These are phyloP conservation scores for Sinapis alba DNA, from an alignment of 441 rosid species.

Conservation along the genomic window DNA sequence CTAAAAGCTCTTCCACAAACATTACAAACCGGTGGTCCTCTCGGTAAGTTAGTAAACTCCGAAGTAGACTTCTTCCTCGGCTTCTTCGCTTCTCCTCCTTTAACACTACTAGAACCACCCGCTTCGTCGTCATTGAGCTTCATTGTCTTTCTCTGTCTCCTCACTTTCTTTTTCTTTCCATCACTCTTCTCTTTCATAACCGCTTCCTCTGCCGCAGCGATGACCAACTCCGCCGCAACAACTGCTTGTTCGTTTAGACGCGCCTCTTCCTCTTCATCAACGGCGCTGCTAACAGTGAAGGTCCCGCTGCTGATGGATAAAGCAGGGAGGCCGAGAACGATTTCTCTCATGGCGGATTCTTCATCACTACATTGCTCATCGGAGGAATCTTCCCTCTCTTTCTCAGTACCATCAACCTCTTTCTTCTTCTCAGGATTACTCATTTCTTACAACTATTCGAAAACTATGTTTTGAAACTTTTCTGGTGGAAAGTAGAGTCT, in stretches of 20 bases:
- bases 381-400: neutral
- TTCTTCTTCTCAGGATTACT: slow-evolving; percentile 4
- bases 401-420: neutral
- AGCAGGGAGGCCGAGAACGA: slow-evolving; percentile 28
- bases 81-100: neutral
- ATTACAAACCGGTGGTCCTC: slow-evolving; percentile 36
- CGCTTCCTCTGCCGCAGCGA: slow-evolving; percentile 27
- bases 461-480: accelerated
- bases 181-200: slow-evolving; percentile 16
- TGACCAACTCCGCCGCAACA: slow-evolving; percentile 21
- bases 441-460: neutral
- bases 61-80: slow-evolving; percentile 22
- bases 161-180: slow-evolving; percentile 6
- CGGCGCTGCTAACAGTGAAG: neutral
- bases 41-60: slow-evolving; percentile 20
- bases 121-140: neutral
- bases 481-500: neutral
- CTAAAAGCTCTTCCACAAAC: slow-evolving; percentile 28
- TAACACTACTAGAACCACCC: neutral
- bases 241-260: slow-evolving; percentile 29
- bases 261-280: neutral
- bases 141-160: neutral
- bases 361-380: slow-evolving; percentile 1
- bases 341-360: neutral
- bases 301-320: neutral